phyloP scores from a whole-genome alignment of 164 flowering plant species.

The Stephania japonica region DNA sequence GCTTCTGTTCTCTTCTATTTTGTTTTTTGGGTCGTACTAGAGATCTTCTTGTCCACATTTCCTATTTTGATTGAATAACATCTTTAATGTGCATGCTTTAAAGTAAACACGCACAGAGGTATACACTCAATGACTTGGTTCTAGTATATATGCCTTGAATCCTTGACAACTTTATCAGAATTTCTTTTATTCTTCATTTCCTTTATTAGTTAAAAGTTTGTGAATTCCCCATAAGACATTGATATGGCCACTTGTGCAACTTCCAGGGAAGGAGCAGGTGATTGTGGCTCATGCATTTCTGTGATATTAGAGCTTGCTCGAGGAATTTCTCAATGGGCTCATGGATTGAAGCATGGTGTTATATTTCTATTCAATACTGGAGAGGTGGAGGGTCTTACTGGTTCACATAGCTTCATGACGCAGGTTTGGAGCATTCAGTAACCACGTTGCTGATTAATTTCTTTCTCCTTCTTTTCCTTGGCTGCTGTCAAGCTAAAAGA shows the following conservation, averaged over 20 bases:
- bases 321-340: conserved; percentile 92
- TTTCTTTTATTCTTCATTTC: no score
- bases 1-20: no score
- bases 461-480: background rate
- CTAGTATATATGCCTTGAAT: no score
- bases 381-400: conserved; percentile 96
- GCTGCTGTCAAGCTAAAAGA: background rate
- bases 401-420: conserved; percentile 97
- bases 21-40: no score
- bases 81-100: no score
- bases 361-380: conserved; percentile 93
- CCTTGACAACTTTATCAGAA: background rate
- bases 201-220: no score
- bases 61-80: no score
- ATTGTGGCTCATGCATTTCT: conserved; percentile 92
- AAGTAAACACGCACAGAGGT: no score
- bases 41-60: no score
- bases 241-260: no score
- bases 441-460: background rate
- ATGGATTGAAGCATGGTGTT: conserved; percentile 74
- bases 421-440: conserved; percentile 48
- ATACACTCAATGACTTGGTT: no score
- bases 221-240: no score
- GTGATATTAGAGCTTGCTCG: conserved; percentile 97
- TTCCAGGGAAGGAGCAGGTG: conserved; percentile 95